Evolutionary conservation across 192 early-diverging fungal genomes (phyloP).

Genomic region (Spinellus fusiger): DNA sequence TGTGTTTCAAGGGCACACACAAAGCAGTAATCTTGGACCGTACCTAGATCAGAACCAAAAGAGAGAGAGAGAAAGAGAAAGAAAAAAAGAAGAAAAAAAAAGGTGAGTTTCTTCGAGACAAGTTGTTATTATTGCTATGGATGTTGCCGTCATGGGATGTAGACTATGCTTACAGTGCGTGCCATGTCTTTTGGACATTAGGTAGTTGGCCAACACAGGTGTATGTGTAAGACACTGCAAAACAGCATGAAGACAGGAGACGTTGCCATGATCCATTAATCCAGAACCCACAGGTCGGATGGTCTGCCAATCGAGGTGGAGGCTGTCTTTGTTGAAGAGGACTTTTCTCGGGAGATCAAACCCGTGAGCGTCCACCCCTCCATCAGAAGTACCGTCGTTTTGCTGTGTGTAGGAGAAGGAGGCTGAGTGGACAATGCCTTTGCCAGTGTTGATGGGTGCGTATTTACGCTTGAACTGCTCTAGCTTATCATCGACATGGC

Average conservation of each 20-base stretch:
- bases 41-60: constrained; percentile 1
- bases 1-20: constrained; percentile 74
- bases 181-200: constrained; percentile 59
- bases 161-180: constrained; percentile 44
- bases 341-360: constrained; percentile 50
- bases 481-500: constrained; percentile 25
- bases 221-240: constrained; percentile 75
- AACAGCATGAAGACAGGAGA: constrained; percentile 72
- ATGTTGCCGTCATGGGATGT: neutral
- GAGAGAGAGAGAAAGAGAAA: neutral
- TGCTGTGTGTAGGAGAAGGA: neutral
- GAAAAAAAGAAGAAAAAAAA: neutral
- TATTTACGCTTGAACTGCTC: constrained; percentile 24
- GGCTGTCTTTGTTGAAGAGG: constrained; percentile 56
- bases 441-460: constrained; percentile 20
- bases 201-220: constrained; percentile 61
- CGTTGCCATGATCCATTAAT: constrained; percentile 65
- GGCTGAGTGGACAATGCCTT: neutral
- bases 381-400: neutral
- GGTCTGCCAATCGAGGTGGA: constrained; percentile 50
- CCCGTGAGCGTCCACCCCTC: constrained; percentile 52
- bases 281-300: constrained; percentile 63
- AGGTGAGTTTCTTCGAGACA: too few species aligned
- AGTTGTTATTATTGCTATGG: neutral
- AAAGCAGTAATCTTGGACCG: constrained; percentile 62